Evolutionary conservation across 352 stramenopile species (phyloP), one percentile per base, ranked within the genome.

Genomic region (Pythium brachiatum): DNA sequence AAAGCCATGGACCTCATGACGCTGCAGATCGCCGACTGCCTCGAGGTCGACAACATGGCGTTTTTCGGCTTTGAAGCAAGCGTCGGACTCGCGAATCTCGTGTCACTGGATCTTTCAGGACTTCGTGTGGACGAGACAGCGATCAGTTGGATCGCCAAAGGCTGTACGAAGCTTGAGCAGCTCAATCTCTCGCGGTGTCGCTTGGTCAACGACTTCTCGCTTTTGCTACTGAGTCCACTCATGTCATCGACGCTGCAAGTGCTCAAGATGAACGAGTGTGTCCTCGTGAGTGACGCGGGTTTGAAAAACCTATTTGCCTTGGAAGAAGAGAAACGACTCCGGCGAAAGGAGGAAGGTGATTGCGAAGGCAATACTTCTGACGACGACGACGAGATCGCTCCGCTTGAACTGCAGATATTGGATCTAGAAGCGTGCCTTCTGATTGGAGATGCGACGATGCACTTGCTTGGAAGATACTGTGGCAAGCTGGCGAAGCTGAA

Each of bases 51-150:
- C 52, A 81, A 83, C 39, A 90, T 88, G 79, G 81, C 81, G 13
- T 92, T 92, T 53, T 89, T 92, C 51, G 74, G 73, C 1, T 89
- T 92, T 64, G 83, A 88, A 26, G 76, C 60, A 15, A 88, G 77
- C 21, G 7, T 16, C 0, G 69, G 66, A 0, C 60, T 90, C 16
- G 23, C 0, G 0, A 60, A 66, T 1, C 60, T 92, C 0, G 53
- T 36, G 7, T 62, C 34, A 0, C 63, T 90, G 21, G 74, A 85
- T 47, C 56, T 90, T 1, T 69, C 68, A 0, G 79, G 71, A 0
- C 60, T 90, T 0, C 34, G 58, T 0, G 70, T 92, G 38, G 79
- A 92, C 26, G 83, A 90, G 60, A 88, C 81, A 0, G 76, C 69
- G 2, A 71, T 88, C 15, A 90, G 79, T 51, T 92, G 83, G 83